Evolutionary conservation across 208 protist genomes (phyloP).

Genomic region (Entamoeba invadens): DNA sequence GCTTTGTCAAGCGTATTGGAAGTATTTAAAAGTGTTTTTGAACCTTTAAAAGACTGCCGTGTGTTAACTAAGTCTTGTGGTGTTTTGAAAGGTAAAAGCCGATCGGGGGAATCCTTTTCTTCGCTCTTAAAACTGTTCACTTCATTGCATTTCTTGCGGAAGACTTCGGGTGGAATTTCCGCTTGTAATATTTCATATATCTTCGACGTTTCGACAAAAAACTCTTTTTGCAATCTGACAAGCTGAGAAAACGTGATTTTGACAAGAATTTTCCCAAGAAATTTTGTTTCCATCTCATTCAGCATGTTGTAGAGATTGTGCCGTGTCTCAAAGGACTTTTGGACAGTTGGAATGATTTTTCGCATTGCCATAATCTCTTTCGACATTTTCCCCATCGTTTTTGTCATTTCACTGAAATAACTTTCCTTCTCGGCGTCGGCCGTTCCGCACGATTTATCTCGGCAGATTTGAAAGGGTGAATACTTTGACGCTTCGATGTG

Average conservation of each 20-base stretch:
- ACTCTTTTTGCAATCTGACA: background rate
- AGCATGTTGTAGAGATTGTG: background rate
- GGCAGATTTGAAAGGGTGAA: background rate
- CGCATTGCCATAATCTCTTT: background rate
- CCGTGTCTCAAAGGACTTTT: background rate
- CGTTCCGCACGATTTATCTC: no score
- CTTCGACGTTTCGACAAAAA: background rate
- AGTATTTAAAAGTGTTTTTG: no score
- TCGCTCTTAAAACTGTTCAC: no score
- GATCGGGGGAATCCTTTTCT: no score
- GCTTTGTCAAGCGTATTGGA: no score
- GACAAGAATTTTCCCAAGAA: background rate
- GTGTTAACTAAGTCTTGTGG: no score
- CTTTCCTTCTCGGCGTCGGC: background rate
- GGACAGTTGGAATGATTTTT: background rate
- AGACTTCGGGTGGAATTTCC: no score
- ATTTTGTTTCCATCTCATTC: background rate
- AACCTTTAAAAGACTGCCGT: no score
- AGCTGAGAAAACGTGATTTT: background rate
- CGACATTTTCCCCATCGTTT: background rate
- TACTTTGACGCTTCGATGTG: background rate
- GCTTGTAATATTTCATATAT: no score
- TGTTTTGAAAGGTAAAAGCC: no score
- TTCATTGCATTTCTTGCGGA: no score
- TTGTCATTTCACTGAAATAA: background rate